Base-by-base conservation (phyloP, 352 stramenopile species). In the Pythium brassicae region DNA sequence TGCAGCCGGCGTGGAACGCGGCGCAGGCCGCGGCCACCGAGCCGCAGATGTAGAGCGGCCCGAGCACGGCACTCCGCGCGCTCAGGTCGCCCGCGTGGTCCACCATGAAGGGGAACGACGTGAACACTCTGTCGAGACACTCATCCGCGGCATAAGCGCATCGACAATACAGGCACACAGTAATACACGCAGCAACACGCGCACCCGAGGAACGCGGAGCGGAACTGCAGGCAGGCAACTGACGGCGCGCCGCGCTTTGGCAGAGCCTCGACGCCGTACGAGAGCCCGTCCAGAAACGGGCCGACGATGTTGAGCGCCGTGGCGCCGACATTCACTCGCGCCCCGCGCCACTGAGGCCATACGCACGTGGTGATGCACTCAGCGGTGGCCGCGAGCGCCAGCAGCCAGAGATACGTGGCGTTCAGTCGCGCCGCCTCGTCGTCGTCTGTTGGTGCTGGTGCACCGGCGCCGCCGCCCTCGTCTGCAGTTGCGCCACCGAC, bases 21-120 rank as follows among this genome's bases (percentile, higher is more conserved):
- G 63, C 40, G 29, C 79, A 94, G 0, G 73, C 80, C 29, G 62
- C 67, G 2, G 76, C 4, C 45, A 89, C 68, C 5, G 83, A 83
- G 7, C 19, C 57, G 32, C 67, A 72, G 9, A 94, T 77, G 63
- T 94, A 94, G 2, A 90, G 34, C 14, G 72, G 71, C 1, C 83
- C 85, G 0, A 62, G 56, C 9, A 73, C 42, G 23, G 78, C 50
- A 43, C 55, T 78, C 7, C 44, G 32, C 1, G 59, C 55, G 48
- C 78, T 89, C 10, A 94, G 70, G 45, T 92, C 85, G 2, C 85
- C 81, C 1, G 85, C 85, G 50, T 94, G 85, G 59, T 94, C 85
- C 6, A 75, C 78, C 85, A 94, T 94, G 69, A 89, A 94, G 54
- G 83, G 85, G 53, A 87, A 94, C n/a, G 83, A 93, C 44, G 85